Conservation (phyloP, 2,329 filamentous ascomycete species). For the Truncatella angustata region DNA sequence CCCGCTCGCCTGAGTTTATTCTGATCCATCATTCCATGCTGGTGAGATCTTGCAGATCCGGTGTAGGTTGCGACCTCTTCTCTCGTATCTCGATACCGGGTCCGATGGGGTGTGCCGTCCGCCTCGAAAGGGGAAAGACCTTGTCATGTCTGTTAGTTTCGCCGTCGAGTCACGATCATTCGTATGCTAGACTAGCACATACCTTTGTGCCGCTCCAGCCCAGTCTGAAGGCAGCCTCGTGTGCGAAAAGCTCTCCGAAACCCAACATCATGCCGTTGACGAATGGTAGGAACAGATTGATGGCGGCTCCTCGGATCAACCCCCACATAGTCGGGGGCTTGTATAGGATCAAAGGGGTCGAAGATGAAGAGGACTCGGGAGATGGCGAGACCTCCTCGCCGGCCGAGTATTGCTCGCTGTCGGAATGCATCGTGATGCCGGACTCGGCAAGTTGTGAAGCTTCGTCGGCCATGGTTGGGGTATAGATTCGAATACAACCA, state of each 20-base stretch:
- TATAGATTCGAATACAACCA: background rate
- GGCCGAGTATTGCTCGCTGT: slow-evolving; percentile 79
- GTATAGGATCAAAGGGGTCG: slow-evolving; percentile 78
- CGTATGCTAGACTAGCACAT: too few relatives aligned
- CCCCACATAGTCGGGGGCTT: slow-evolving; percentile 85
- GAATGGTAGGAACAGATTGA: slow-evolving; percentile 93
- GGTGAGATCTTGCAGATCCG: slow-evolving; percentile 63
- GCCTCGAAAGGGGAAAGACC: slow-evolving; percentile 59
- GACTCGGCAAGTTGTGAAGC: slow-evolving; percentile 65
- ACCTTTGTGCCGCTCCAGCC: slow-evolving; percentile 96
- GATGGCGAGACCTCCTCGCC: slow-evolving; percentile 61
- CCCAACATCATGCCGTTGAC: slow-evolving; percentile 98
- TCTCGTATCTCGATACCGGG: slow-evolving; percentile 81
- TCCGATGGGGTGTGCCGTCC: slow-evolving; percentile 66
- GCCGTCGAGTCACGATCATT: too few relatives aligned
- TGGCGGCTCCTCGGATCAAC: slow-evolving; percentile 81
- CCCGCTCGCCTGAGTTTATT: background rate
- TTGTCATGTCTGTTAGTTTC: slow-evolving; percentile 25
- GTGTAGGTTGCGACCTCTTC: slow-evolving; percentile 55
- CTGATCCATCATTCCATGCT: slow-evolving; percentile 59
- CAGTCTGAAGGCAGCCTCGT: slow-evolving; percentile 88
- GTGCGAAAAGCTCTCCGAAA: slow-evolving; percentile 94
- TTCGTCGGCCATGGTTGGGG: slow-evolving; percentile 48
- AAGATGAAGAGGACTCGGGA: slow-evolving; percentile 56
- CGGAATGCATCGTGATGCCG: slow-evolving; percentile 74